Evolutionary conservation across 2,329 filamentous ascomycete genomes (phyloP).

Genomic region (Aspergillus ochraceus): DNA sequence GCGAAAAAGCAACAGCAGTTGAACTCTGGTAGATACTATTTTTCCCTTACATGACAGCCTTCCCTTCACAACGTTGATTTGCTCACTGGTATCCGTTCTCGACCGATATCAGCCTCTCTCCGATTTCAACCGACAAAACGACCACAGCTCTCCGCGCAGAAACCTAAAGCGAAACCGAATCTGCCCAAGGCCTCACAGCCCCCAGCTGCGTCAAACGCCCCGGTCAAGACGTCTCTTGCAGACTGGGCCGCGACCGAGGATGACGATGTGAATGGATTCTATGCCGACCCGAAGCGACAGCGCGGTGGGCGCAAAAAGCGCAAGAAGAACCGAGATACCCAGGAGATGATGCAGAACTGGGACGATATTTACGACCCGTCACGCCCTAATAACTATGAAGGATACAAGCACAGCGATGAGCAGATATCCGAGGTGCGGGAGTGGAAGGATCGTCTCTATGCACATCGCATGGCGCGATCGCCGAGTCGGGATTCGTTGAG

Average conservation of each 20-base stretch:
- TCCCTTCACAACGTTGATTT: conserved; percentile 30
- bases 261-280: conserved; percentile 69
- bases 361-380: conserved; percentile 87
- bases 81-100: conserved; percentile 50
- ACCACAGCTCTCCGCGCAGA: conserved; percentile 64
- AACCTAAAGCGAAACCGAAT: conserved; percentile 61
- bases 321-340: conserved; percentile 68
- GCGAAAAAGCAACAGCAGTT: conserved; percentile 65
- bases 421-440: conserved; percentile 75
- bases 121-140: conserved; percentile 86
- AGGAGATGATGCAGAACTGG: conserved; percentile 68
- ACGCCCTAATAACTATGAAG: conserved; percentile 78
- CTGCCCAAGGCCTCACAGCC: conserved; percentile 51
- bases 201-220: conserved; percentile 43
- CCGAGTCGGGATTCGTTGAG: conserved; percentile 49
- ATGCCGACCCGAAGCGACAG: conserved; percentile 66
- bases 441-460: conserved; percentile 81
- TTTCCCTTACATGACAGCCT: conserved; percentile 24
- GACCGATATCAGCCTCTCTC: conserved; percentile 57
- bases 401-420: conserved; percentile 82
- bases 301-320: conserved; percentile 77
- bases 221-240: conserved; percentile 68
- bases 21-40: conserved; percentile 60
- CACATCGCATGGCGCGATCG: conserved; percentile 59
- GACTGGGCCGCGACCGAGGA: conserved; percentile 83